These are phyloP conservation scores for Scedosporium dehoogii DNA, from an alignment of 2,329 filamentous ascomycete species.

Conservation along the genomic window DNA sequence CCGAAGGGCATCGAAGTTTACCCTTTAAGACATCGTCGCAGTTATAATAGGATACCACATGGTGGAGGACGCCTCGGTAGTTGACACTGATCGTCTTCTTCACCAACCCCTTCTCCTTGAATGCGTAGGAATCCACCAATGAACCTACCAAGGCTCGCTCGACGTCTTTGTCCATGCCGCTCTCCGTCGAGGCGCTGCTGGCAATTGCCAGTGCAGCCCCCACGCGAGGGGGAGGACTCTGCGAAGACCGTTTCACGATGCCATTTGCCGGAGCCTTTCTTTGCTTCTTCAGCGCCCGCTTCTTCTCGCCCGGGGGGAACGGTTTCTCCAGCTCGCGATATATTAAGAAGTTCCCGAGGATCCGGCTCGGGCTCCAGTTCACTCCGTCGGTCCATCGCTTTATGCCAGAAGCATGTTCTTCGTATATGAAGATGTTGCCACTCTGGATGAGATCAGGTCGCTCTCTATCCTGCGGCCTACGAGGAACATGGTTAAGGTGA, in stretches of 20 bases:
- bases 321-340: conserved; percentile 74
- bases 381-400: conserved; percentile 92
- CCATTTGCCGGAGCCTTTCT: conserved; percentile 23
- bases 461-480: conserved; percentile 80
- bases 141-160: conserved; percentile 58
- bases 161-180: conserved; percentile 16
- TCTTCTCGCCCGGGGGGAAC: conserved; percentile 76
- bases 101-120: conserved; percentile 71
- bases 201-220: not conserved
- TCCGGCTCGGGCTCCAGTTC: conserved; percentile 82
- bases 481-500: conserved; percentile 62
- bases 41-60: conserved; percentile 82
- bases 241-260: conserved; percentile 3
- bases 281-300: conserved; percentile 65
- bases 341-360: conserved; percentile 74
- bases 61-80: conserved; percentile 65
- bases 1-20: conserved; percentile 47
- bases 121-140: conserved; percentile 79
- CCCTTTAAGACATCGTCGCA: conserved; percentile 64
- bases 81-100: conserved; percentile 89
- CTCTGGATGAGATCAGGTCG: conserved; percentile 67
- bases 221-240: not conserved
- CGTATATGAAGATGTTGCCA: conserved; percentile 84
- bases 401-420: conserved; percentile 82
- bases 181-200: conserved; percentile 1